phyloP scores from a whole-genome alignment of 1,139 yeast species.

The Geotrichum cucujoidarum region DNA sequence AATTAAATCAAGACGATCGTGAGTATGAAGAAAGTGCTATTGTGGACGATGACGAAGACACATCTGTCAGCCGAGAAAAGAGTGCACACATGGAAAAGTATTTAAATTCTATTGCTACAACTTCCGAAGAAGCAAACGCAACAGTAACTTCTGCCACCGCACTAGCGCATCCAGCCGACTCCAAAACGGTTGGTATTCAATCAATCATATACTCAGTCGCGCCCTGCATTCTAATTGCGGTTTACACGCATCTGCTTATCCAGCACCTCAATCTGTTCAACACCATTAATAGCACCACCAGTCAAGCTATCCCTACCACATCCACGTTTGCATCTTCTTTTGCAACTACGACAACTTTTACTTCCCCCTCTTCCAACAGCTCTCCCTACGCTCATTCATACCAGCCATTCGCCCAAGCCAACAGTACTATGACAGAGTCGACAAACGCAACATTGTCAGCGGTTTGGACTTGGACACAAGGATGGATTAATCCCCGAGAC shows the following conservation, averaged over 20 bases:
- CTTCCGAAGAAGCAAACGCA: conserved; percentile 1
- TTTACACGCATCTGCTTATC: conserved; percentile 87
- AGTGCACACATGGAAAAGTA: background rate
- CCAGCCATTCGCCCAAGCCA: background rate
- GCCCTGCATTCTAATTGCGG: conserved; percentile 90
- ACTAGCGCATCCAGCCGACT: background rate
- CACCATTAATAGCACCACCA: conserved; percentile 8
- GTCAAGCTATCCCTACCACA: background rate
- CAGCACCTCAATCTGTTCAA: conserved; percentile 74
- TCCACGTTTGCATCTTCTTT: conserved; percentile 5
- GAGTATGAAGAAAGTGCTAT: conserved; percentile 6
- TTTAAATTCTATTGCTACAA: background rate
- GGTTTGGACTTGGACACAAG: conserved; percentile 15
- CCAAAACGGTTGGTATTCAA: conserved; percentile 16
- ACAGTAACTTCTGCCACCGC: conserved; percentile 3
- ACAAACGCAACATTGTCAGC: background rate
- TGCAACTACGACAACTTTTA: background rate
- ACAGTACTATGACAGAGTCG: background rate
- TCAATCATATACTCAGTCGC: conserved; percentile 76
- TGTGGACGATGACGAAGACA: conserved; percentile 6
- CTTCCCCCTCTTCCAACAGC: background rate
- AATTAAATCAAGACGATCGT: background rate
- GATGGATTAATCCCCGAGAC: conserved; percentile 24
- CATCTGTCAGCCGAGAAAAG: background rate
- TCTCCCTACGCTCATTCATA: conserved; percentile 1